Base-by-base conservation (phyloP, 169 alveolate genomes). In the Cryptosporidium sp. region DNA sequence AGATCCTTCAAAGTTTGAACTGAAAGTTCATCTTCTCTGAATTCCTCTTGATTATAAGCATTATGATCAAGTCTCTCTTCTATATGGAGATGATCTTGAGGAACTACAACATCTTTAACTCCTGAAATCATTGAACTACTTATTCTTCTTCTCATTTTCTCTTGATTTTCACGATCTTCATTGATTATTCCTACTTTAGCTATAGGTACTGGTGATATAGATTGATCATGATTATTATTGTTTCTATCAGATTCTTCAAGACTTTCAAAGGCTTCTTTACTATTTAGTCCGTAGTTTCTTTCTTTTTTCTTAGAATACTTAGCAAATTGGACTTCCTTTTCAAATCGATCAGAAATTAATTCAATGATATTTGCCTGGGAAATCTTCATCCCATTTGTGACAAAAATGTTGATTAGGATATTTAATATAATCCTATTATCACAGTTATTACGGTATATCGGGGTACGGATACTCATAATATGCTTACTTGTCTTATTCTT, bases 361-460 rank as follows among this genome's bases (percentile, higher is more conserved):
- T 53, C 52, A 5, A 73, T 8, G n/a, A 73, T 52, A 21, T 53
- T 56, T n/a, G 37, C n/a, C 14, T 73, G 86, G 31, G 86, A 73
- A 37, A 73, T 73, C 52, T 33, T 53, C 45, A 73, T 73, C 21
- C 86, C 86, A 42, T 73, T 73, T 7, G 52, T 73, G 10, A 73
- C 72, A 33, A 73, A 58, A 37, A 73, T 73, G 33, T 73, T 73
- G 1, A 60, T 53, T 23, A 73, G 70, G 23, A 73, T 73, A 21
- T 73, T 73, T 4, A 73, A 52, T 26, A 56, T 39, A 23, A 73
- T 73, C 21, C 86, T n/a, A 31, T 73, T 52, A 56, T 73, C 70
- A 33, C 52, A 73, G 51, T 73, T 73, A 39, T 37, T 37, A 5
- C 70, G 68, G 26, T 56, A 73, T 2, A 3, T n/a, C 18, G 86